Conservation (phyloP, 2,329 filamentous ascomycete species). For the Chaetomium sp. region DNA sequence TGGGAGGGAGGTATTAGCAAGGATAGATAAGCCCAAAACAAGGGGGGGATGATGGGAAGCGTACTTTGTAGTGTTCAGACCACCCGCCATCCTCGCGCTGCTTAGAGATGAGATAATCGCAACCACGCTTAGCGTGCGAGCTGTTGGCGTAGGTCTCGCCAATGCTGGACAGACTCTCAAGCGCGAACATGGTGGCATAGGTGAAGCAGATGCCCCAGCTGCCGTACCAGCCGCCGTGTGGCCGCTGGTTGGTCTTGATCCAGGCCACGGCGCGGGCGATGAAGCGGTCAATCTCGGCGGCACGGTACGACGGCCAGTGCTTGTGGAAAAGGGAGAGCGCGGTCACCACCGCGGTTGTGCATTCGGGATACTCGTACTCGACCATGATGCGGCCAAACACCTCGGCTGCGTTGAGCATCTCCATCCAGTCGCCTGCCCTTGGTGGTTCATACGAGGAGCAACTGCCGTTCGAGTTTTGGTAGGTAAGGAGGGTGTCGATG, state of each 20-base stretch:
- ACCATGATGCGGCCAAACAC: constrained; percentile 98
- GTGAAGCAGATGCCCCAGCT: constrained; percentile 98
- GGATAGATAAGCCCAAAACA: neutral
- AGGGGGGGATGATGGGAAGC: constrained; percentile 14
- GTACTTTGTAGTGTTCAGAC: constrained; percentile 84
- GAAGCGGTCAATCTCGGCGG: constrained; percentile 66
- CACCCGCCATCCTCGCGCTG: constrained; percentile 89
- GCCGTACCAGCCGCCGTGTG: constrained; percentile 94
- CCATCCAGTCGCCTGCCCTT: constrained; percentile 69
- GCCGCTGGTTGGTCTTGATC: constrained; percentile 71
- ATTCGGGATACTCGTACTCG: constrained; percentile 97
- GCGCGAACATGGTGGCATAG: constrained; percentile 92
- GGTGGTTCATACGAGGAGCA: constrained; percentile 86
- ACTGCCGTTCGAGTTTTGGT: constrained; percentile 81
- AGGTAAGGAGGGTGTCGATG: constrained; percentile 82
- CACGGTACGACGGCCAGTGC: constrained; percentile 74
- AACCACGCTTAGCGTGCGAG: constrained; percentile 63
- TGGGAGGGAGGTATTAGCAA: neutral
- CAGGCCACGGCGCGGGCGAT: constrained; percentile 69
- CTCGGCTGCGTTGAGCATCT: constrained; percentile 88
- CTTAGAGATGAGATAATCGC: constrained; percentile 76
- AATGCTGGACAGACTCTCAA: constrained; percentile 75
- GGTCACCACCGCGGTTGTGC: constrained; percentile 90
- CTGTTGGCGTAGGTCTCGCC: constrained; percentile 78
- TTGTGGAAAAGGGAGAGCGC: constrained; percentile 75